phyloP scores from a whole-genome alignment of 352 stramenopile genomes.

The Blastocystis sp. region DNA sequence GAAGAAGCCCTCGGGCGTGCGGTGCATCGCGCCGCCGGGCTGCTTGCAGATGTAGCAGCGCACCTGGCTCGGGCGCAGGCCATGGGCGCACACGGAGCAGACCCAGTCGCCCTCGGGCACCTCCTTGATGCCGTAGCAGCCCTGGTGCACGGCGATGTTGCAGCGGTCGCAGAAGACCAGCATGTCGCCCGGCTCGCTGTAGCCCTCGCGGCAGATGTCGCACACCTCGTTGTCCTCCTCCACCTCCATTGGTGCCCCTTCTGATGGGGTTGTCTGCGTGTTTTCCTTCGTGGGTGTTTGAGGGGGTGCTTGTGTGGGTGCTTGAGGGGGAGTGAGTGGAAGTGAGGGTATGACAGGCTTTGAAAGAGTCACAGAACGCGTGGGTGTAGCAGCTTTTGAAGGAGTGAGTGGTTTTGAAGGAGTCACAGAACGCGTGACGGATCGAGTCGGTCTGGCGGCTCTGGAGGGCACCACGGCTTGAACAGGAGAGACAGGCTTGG shows the following conservation, averaged over 20 bases:
- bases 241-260: not conserved
- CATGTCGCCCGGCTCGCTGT: conserved; percentile 73
- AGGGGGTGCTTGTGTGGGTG: too few relatives aligned
- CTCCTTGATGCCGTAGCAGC: conserved; percentile 80
- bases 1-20: conserved; percentile 3
- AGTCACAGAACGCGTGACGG: not conserved
- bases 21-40: conserved; percentile 32
- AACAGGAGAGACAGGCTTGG: too few relatives aligned
- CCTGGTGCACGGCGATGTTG: conserved; percentile 82
- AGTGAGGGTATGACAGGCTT: too few relatives aligned
- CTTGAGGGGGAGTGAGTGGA: too few relatives aligned
- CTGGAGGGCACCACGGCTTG: not conserved
- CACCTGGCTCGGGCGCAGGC: not conserved
- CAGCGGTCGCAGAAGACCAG: conserved; percentile 86
- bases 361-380: too few relatives aligned
- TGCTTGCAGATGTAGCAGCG: conserved; percentile 39
- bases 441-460: not conserved
- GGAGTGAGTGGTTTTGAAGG: too few relatives aligned
- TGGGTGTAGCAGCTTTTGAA: too few relatives aligned
- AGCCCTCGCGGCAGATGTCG: conserved; percentile 65
- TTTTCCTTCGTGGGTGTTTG: too few relatives aligned
- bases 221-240: conserved; percentile 70
- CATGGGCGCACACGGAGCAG: conserved; percentile 78
- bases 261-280: not conserved
- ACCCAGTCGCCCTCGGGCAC: conserved; percentile 81